These are phyloP conservation scores for Lasiosphaeriaceae sp. DNA, from an alignment of 495 filamentous ascomycete genomes.

Conservation along the genomic window DNA sequence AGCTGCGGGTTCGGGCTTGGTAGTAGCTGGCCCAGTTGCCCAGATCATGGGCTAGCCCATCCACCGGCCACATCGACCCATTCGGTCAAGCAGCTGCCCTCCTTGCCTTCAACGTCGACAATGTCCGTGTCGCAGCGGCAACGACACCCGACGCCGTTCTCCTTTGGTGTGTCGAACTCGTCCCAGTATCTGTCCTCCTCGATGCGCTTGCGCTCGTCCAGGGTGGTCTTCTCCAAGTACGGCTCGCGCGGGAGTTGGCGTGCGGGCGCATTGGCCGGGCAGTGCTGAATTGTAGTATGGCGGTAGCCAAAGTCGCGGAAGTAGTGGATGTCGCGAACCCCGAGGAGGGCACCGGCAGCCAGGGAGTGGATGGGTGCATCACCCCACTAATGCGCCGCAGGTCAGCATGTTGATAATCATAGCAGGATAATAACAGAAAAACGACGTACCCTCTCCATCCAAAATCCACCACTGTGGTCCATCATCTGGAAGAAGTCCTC, in stretches of 20 bases:
- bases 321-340: constrained; percentile 86
- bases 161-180: constrained; percentile 74
- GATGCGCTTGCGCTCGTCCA: constrained; percentile 78
- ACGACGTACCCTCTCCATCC: constrained; percentile 87
- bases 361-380: constrained; percentile 98
- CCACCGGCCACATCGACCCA: constrained; percentile 98
- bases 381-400: constrained; percentile 71
- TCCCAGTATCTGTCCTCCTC: constrained; percentile 99
- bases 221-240: constrained; percentile 79
- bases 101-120: constrained; percentile 93
- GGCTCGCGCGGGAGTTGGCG: constrained; percentile 79
- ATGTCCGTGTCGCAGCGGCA: constrained; percentile 99
- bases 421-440: neutral
- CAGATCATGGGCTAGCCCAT: constrained; percentile 61
- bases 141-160: constrained; percentile 95
- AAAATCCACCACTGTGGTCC: constrained; percentile 96
- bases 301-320: constrained; percentile 99
- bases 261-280: constrained; percentile 90
- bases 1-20: neutral
- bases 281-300: constrained; percentile 98
- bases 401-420: neutral
- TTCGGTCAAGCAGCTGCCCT: constrained; percentile 89
- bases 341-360: constrained; percentile 82
- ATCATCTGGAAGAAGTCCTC: constrained; percentile 99
- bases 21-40: neutral